phyloP scores from a whole-genome alignment of 768 basidiomycete species.

The Wakefieldia striispora region DNA sequence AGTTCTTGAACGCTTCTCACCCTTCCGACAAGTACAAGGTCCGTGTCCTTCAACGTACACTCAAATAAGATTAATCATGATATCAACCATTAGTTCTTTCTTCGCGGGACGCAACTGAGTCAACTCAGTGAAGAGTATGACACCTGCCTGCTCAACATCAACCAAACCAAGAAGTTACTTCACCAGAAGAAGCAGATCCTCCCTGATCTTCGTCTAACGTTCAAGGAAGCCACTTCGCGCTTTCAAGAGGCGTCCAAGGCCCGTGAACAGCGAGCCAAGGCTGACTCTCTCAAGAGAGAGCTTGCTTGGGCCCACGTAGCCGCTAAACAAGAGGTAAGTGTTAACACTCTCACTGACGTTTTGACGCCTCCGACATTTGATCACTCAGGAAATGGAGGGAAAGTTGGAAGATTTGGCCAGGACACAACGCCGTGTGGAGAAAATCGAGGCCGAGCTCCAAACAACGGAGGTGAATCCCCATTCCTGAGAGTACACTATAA shows the following conservation, averaged over 20 bases:
- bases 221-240: slow-evolving; percentile 55
- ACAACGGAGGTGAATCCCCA: slow-evolving; percentile 35
- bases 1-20: slow-evolving; percentile 82
- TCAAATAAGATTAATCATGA: slow-evolving; percentile 1
- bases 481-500: slow-evolving; percentile 2
- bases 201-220: slow-evolving; percentile 66
- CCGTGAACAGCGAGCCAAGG: slow-evolving; percentile 63
- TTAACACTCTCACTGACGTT: not conserved
- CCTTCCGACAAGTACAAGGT: slow-evolving; percentile 89
- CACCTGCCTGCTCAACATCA: slow-evolving; percentile 68
- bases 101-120: slow-evolving; percentile 86
- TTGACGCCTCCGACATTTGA: not conserved
- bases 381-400: slow-evolving; percentile 40
- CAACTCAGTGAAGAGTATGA: slow-evolving; percentile 89
- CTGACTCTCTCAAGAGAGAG: slow-evolving; percentile 72
- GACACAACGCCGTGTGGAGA: slow-evolving; percentile 36
- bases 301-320: slow-evolving; percentile 86
- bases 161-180: slow-evolving; percentile 62
- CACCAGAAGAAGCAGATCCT: slow-evolving; percentile 71
- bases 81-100: slow-evolving; percentile 69
- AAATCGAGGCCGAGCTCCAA: slow-evolving; percentile 38
- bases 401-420: slow-evolving; percentile 43
- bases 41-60: slow-evolving; percentile 12
- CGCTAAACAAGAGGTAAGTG: slow-evolving; percentile 60
- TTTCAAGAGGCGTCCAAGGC: slow-evolving; percentile 76